Base-by-base conservation (phyloP, 1,139 yeast species). In the Candida frijolesensis region DNA sequence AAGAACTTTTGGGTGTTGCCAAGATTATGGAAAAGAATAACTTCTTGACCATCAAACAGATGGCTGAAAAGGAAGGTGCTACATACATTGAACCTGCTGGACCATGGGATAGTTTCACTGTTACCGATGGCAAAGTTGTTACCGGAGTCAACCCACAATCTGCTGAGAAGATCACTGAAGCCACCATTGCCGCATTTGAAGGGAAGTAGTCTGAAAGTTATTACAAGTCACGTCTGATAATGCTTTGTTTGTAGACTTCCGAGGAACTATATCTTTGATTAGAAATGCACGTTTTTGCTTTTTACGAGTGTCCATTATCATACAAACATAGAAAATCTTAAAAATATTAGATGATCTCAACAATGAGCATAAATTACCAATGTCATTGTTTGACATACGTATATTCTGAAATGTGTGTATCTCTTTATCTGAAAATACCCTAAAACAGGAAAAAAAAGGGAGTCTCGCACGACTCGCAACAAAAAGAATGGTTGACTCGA, bases 111-210 rank as follows among this genome's bases (percentile, higher is more conserved):
- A 79, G 75, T 44, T 80, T 70, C 56, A 60, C 78, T 25, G 72
- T 81, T 34, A 64, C 67, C 39, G 89, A 84, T 57, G 85, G 83
- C 34, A 76, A 78, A 56, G 49, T 84, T 39, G 80, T 83, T 43
- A 79, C 86, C 27, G 89, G 89, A 45, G 80, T 77, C 19, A 84
- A 84, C 66, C 89, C 89, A 12, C 83, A 80, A 42, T 76, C 84
- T 44, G 87, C 87, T 15, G 53, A 63, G 7, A 68, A 74, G n/a
- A 74, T 82, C 47, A 86, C 86, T 44, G 41, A 43, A 38, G 45
- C 45, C n/a, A 37, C 63, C 44, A 33, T 53, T 38, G 47, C 38
- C 35, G 54, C 56, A 11, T 46, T 35, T 22, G 47, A 48, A 38
- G 40, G 29, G 29, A 25, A 25, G 29, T 25, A 25, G 10, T 8